phyloP scores from a whole-genome alignment of 805 yeast species.

The Candida suzukii region DNA sequence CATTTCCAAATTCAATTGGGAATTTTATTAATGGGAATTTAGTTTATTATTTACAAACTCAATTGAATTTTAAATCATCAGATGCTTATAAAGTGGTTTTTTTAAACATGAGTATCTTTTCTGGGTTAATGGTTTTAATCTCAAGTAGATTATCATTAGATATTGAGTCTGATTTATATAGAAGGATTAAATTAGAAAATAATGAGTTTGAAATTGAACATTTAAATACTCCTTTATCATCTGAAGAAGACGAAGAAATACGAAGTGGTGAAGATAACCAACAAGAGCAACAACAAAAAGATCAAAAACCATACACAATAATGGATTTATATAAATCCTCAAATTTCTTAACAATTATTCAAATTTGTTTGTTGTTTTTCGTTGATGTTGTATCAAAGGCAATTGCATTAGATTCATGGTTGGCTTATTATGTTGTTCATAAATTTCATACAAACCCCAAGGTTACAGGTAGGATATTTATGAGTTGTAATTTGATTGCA shows the following conservation, averaged over 20 bases:
- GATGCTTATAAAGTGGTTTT: conserved; percentile 26
- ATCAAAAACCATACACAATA: not conserved
- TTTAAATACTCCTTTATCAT: not conserved
- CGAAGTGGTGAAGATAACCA: not conserved
- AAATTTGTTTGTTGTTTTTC: conserved; percentile 31
- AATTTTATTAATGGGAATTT: conserved; percentile 26
- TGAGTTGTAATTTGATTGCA: conserved; percentile 30
- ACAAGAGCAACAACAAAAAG: not conserved
- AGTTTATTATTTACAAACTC: conserved; percentile 18
- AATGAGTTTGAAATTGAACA: not conserved
- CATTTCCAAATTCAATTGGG: conserved; percentile 40
- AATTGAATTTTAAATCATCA: no score
- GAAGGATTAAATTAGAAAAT: not conserved
- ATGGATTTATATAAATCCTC: conserved; percentile 7
- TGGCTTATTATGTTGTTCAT: conserved; percentile 34
- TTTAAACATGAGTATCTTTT: conserved; percentile 17
- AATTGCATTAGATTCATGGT: conserved; percentile 38
- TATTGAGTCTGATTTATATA: not conserved
- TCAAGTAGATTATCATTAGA: not conserved
- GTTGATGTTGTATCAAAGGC: conserved; percentile 39
- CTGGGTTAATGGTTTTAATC: conserved; percentile 12
- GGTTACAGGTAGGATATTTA: conserved; percentile 33
- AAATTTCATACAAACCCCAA: conserved; percentile 29
- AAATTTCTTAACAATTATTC: conserved; percentile 13
- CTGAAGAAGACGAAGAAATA: not conserved